Percentiles rank a stretch among this genome's conserved stretches.
These are phyloP conservation scores for Ascochyta viciae-villosae DNA, from an alignment of 2,329 filamentous ascomycete species.

Conservation along the genomic window DNA sequence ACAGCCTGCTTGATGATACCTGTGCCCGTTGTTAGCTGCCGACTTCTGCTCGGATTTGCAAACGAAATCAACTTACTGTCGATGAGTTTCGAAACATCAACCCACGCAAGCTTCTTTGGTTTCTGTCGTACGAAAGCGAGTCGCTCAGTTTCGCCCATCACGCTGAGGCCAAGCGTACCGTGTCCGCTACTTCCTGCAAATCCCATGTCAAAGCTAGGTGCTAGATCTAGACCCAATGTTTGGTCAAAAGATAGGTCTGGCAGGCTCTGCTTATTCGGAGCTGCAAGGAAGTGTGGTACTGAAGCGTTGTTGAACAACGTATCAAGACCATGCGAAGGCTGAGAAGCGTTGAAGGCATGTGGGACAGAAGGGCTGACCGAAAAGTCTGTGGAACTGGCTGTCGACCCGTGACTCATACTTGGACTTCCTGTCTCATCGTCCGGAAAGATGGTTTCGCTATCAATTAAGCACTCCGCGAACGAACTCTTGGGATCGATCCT, in stretches of 20 bases:
- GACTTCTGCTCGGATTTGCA: not conserved
- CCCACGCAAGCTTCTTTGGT: constrained; percentile 47
- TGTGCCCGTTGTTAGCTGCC: constrained; percentile 36
- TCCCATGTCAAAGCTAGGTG: constrained; percentile 33
- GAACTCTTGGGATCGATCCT: constrained; percentile 67
- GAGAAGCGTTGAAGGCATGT: not conserved
- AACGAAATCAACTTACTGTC: constrained; percentile 48
- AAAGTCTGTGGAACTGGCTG: constrained; percentile 7
- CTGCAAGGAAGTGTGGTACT: constrained; percentile 3
- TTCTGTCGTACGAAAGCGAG: constrained; percentile 32
- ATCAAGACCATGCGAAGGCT: constrained; percentile 33
- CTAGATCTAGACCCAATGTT: constrained; percentile 44
- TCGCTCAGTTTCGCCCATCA: constrained; percentile 26
- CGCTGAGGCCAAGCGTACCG: constrained; percentile 19
- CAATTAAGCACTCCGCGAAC: constrained; percentile 59
- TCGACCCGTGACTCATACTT: constrained; percentile 5
- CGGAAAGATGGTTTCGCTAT: constrained; percentile 26
- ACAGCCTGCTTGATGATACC: constrained; percentile 48
- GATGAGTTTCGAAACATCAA: constrained; percentile 54
- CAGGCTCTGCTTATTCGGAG: constrained; percentile 20
- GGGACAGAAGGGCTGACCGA: not conserved
- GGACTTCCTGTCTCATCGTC: constrained; percentile 17
- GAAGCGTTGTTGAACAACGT: constrained; percentile 23
- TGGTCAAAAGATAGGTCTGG: constrained; percentile 39
- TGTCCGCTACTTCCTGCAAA: constrained; percentile 20